Evolutionary conservation across 345 rosid species (phyloP).

Genomic region (Eucalyptus melliodora): DNA sequence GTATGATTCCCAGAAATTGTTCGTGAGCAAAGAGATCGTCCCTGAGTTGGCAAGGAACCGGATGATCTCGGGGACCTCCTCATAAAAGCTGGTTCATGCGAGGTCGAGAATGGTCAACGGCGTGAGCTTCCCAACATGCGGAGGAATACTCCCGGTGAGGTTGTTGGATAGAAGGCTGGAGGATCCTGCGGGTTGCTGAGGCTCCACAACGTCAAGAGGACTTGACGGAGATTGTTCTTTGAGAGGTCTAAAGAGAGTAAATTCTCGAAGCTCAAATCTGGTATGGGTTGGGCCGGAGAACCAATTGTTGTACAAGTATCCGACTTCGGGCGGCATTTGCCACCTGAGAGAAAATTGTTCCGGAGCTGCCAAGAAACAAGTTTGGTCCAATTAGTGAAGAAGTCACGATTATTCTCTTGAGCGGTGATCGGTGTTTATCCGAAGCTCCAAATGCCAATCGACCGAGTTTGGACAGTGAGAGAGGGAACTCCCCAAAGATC

Average conservation of each 20-base stretch:
- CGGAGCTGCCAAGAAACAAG: slow-evolving; percentile 33
- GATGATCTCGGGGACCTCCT: no score
- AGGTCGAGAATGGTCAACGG: no score
- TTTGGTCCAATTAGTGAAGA: slow-evolving; percentile 39
- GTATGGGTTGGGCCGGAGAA: slow-evolving; percentile 37
- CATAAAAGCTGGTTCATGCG: no score
- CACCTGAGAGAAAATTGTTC: slow-evolving; percentile 28
- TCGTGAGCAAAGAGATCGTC: slow-evolving; percentile 22
- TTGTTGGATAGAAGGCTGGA: not conserved
- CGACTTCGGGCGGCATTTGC: slow-evolving; percentile 31
- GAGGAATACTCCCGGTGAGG: not conserved
- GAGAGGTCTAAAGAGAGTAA: slow-evolving; percentile 30
- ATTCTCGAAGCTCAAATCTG: slow-evolving; percentile 19
- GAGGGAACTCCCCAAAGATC: slow-evolving; percentile 26
- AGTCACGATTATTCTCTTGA: slow-evolving; percentile 23
- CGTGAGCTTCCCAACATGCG: no score
- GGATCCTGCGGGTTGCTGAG: slow-evolving; percentile 9
- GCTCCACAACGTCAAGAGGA: slow-evolving; percentile 36
- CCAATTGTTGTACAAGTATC: slow-evolving; percentile 36
- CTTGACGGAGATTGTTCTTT: slow-evolving; percentile 28
- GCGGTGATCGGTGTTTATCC: slow-evolving; percentile 16
- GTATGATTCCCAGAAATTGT: slow-evolving; percentile 37
- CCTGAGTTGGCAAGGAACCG: no score
- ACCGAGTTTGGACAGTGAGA: not conserved
- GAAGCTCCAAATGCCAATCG: slow-evolving; percentile 27